phyloP scores from a whole-genome alignment of 2,329 filamentous ascomycete genomes.

The Diaporthe citriasiana region DNA sequence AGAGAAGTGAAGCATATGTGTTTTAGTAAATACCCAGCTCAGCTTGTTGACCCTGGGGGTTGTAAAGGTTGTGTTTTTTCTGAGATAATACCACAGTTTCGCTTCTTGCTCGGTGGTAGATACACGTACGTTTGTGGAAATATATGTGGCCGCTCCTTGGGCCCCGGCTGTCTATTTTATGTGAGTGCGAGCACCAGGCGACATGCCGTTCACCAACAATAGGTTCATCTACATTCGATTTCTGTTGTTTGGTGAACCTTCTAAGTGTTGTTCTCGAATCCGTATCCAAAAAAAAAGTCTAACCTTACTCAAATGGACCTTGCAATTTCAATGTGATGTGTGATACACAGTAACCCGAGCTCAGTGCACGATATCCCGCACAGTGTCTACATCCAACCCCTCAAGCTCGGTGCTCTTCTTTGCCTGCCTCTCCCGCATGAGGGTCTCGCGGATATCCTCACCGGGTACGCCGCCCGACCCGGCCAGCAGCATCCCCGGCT shows the following conservation, averaged over 20 bases:
- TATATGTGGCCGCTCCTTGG: neutral
- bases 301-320: neutral
- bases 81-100: conserved; percentile 23
- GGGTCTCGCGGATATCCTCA: conserved; percentile 1
- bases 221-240: no score
- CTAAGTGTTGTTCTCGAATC: neutral
- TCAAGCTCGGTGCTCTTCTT: conserved; percentile 33
- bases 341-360: no score
- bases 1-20: conserved; percentile 21
- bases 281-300: no score
- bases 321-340: neutral
- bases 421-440: conserved; percentile 15
- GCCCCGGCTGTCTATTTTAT: neutral
- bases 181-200: neutral
- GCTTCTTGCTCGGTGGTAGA: conserved; percentile 10
- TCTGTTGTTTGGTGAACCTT: neutral
- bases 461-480: conserved; percentile 50
- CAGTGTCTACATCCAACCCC: conserved; percentile 26
- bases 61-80: conserved; percentile 25
- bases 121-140: neutral
- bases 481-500: conserved; percentile 56
- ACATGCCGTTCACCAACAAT: no score
- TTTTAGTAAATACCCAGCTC: conserved; percentile 36
- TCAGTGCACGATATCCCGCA: conserved; percentile 28
- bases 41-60: conserved; percentile 25